Conservation (phyloP, 139 green algal genomes). For the Yamagishiella unicocca region DNA sequence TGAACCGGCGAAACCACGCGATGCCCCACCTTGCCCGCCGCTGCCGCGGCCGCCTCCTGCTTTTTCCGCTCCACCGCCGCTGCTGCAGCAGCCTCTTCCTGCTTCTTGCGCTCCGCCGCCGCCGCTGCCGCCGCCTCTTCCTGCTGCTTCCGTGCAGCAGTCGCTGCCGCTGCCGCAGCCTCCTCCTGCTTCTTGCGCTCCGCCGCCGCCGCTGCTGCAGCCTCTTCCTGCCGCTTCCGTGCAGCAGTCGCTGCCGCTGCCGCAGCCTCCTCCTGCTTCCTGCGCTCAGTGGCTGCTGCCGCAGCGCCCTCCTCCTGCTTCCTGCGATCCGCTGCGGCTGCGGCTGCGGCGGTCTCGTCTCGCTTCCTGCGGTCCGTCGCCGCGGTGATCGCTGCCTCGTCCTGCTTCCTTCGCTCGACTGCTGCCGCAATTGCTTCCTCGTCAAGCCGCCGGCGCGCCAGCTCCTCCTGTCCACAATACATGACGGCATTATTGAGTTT, state of each 20-base stretch:
- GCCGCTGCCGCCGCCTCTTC: background rate
- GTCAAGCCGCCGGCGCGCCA: no score
- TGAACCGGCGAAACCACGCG: no score
- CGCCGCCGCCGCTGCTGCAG: background rate
- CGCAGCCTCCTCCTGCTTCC: conserved; percentile 3
- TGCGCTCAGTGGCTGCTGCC: background rate
- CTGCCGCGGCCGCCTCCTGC: background rate
- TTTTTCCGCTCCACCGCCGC: background rate
- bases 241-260: background rate
- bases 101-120: background rate
- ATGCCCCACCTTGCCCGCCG: background rate
- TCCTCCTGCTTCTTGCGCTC: conserved; percentile 16
- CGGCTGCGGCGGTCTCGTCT: background rate
- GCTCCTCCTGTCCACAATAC: no score
- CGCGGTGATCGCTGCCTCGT: background rate
- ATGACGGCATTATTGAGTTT: no score
- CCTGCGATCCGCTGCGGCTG: background rate
- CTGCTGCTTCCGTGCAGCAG: background rate
- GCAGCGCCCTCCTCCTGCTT: background rate
- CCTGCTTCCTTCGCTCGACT: background rate
- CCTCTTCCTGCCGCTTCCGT: background rate
- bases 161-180: background rate
- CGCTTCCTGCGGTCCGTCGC: background rate
- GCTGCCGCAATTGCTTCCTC: no score
- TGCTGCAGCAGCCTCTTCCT: background rate